Percentiles rank a stretch among this genome's conserved stretches.
Evolutionary conservation across 768 basidiomycete genomes (phyloP).

Genomic region (Suillus decipiens): DNA sequence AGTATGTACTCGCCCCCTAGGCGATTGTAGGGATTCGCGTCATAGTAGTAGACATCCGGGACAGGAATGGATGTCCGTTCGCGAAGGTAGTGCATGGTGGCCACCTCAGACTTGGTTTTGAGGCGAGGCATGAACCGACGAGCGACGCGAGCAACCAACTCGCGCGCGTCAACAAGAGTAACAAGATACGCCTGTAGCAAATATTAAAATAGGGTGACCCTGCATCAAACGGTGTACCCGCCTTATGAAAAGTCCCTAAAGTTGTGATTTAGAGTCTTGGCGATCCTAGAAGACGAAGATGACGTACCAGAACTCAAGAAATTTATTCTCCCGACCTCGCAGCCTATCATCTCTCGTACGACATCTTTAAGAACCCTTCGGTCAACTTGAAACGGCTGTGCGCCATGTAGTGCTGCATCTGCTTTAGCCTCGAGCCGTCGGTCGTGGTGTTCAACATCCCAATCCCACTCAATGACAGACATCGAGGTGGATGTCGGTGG

Average conservation of each 20-base stretch:
- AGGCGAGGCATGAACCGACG: slow-evolving; percentile 84
- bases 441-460: slow-evolving; percentile 73
- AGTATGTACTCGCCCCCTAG: slow-evolving; percentile 85
- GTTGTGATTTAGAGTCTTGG: slow-evolving; percentile 11
- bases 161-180: slow-evolving; percentile 58
- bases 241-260: slow-evolving; percentile 86
- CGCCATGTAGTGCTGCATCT: slow-evolving; percentile 61
- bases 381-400: slow-evolving; percentile 75
- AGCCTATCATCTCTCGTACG: slow-evolving; percentile 66
- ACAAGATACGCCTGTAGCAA: slow-evolving; percentile 69
- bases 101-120: slow-evolving; percentile 87
- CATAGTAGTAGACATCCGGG: slow-evolving; percentile 73
- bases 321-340: slow-evolving; percentile 66
- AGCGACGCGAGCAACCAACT: slow-evolving; percentile 78
- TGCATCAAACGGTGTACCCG: slow-evolving; percentile 25
- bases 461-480: slow-evolving; percentile 58
- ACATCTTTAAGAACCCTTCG: slow-evolving; percentile 74
- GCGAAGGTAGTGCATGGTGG: slow-evolving; percentile 80
- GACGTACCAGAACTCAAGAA: slow-evolving; percentile 75
- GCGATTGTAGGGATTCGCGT: slow-evolving; percentile 82
- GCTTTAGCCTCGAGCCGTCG: slow-evolving; percentile 62
- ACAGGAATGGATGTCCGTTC: slow-evolving; percentile 72
- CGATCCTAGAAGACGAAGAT: slow-evolving; percentile 18
- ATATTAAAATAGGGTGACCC: slow-evolving; percentile 7
- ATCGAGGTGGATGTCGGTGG: slow-evolving; percentile 10